Evolutionary conservation across 805 yeast species (phyloP).

Genomic region (Candida jianshihensis): DNA sequence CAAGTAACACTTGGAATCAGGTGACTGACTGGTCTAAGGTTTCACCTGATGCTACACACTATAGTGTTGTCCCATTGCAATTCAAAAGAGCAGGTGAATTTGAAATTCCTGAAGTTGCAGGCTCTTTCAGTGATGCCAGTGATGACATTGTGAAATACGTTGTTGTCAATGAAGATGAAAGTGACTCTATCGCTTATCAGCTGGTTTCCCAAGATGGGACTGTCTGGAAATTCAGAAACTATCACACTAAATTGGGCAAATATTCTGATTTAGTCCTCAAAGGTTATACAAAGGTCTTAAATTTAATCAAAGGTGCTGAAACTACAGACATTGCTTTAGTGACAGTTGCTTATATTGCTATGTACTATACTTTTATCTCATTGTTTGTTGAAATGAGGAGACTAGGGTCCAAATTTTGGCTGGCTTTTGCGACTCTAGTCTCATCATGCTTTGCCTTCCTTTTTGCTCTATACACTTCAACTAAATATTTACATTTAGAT

Average conservation of each 20-base stretch:
- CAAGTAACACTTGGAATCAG: slow-evolving; percentile 37
- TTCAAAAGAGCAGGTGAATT: slow-evolving; percentile 41
- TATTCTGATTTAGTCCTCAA: slow-evolving; percentile 45
- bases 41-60: slow-evolving; percentile 33
- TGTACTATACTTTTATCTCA: slow-evolving; percentile 75
- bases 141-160: slow-evolving; percentile 38
- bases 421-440: slow-evolving; percentile 70
- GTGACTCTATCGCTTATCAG: slow-evolving; percentile 7
- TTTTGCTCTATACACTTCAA: slow-evolving; percentile 63
- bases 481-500: slow-evolving; percentile 45
- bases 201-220: slow-evolving; percentile 34
- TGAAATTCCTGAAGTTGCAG: slow-evolving; percentile 34
- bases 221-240: slow-evolving; percentile 53
- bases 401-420: slow-evolving; percentile 82
- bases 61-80: slow-evolving; percentile 47
- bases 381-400: slow-evolving; percentile 69
- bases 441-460: slow-evolving; percentile 80
- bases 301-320: slow-evolving; percentile 64
- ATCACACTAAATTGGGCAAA: slow-evolving; percentile 46
- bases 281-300: slow-evolving; percentile 32
- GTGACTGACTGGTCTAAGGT: slow-evolving; percentile 36
- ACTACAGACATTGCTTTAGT: slow-evolving; percentile 78
- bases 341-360: slow-evolving; percentile 74
- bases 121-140: slow-evolving; percentile 33
- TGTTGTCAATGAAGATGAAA: slow-evolving; percentile 20